These are phyloP conservation scores for Entomortierella parvispora DNA, from an alignment of 192 early-diverging fungal genomes.

Conservation along the genomic window DNA sequence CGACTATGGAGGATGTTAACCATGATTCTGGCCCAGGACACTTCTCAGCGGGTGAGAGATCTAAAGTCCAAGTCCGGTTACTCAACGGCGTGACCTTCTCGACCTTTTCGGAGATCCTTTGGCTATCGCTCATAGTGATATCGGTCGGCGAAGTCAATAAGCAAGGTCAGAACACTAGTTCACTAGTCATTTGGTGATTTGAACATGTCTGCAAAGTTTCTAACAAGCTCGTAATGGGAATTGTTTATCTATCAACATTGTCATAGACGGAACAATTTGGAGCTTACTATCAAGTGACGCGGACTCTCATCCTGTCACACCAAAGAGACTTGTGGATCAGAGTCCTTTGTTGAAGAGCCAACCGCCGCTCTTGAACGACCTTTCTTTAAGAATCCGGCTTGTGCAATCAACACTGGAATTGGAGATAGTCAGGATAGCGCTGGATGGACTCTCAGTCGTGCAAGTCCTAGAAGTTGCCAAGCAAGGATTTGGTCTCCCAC, in stretches of 20 bases:
- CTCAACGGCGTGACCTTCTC: constrained; percentile 10
- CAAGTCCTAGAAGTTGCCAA: constrained; percentile 27
- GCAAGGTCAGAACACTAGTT: constrained; percentile 41
- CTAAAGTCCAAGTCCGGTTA: constrained; percentile 22
- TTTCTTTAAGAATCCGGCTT: constrained; percentile 8
- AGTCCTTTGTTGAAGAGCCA: constrained; percentile 3
- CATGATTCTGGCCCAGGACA: neutral
- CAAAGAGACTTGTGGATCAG: constrained; percentile 25
- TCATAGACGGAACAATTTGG: constrained; percentile 29
- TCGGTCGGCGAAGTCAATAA: constrained; percentile 24
- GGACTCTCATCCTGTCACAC: neutral
- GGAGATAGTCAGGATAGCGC: constrained; percentile 8
- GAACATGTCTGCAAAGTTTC: neutral
- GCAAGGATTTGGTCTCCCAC: constrained; percentile 25
- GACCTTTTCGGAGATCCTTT: constrained; percentile 32
- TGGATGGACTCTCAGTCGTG: constrained; percentile 31
- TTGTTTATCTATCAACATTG: too few relatives aligned
- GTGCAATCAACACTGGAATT: constrained; percentile 9
- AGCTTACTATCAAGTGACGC: constrained; percentile 21
- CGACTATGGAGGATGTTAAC: constrained; percentile 26
- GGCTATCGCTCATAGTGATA: constrained; percentile 24
- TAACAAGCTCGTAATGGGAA: too few relatives aligned
- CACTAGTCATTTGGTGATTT: neutral
- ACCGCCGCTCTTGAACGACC: constrained; percentile 10
- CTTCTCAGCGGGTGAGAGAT: neutral